Evolutionary conservation across 805 yeast genomes (phyloP), one percentile per base, ranked within the genome.

Genomic region (Cyberlindnera petersonii): DNA sequence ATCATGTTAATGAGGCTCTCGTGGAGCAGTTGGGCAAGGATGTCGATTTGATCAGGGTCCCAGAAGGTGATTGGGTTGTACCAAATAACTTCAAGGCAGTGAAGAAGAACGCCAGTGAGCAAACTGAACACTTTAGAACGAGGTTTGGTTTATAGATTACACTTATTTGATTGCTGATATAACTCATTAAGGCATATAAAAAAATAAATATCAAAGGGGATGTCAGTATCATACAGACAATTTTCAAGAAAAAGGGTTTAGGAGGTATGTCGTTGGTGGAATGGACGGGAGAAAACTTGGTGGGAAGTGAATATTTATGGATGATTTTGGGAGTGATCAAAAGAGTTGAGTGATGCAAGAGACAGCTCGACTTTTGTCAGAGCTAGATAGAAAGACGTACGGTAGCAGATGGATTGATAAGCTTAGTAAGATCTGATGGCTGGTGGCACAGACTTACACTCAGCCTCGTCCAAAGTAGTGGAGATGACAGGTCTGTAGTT

Each of bases 361-460:
- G 34, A 27, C 13, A 24, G 24, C 26, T 32, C 35, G 15, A 19
- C n/a, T 22, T 22, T 22, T 11, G 10, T 23, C 28, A 32, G 27
- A 17, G 22, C 23, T 23, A 24, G 35, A 32, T 23, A n/a, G 31
- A 5, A 16, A 30, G 17, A 18, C n/a, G 21, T n/a, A 17, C 22
- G 23, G 14, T 17, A 14, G 23, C 15, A 16, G 19, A 6, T 27
- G 31, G 10, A 26, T 16, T 17, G 19, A 33, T 19, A 31, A 26
- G 18, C 29, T 49, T 80, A 91, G 66, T 91, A 91, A 47, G 87
- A 88, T 78, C 98, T 91, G 69, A 84, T 81, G 42, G 95, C 93
- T 43, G 98, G 98, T 51, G 98, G 98, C 48, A 91, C 96, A 35
- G 95, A 73, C 68, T 87, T 85, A 77, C 96, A 88, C 68, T 91